Evolutionary conservation across 2,329 filamentous ascomycete species (phyloP), one percentile per base, ranked within the genome.

Genomic region (Zymoseptoria brevis): DNA sequence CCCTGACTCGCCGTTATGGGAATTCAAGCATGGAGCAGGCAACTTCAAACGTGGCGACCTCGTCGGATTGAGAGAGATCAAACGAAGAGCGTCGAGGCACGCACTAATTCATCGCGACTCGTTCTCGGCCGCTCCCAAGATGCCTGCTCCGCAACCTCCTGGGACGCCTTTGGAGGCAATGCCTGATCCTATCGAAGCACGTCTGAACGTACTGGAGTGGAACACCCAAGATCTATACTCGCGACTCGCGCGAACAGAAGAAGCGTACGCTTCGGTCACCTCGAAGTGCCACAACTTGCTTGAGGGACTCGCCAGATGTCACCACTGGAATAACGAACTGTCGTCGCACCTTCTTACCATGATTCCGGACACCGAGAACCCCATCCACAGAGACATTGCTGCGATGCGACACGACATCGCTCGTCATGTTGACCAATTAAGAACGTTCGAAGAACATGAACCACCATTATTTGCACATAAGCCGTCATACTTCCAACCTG

Each of bases 11-110:
- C 91, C 93, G 0, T 79, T 99, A 29, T 99, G 94, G 94, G 94
- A 99, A 73, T 99, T 99, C 75, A 97, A 96, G 75, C 94, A 99
- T 71, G 94, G 94, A 56, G 95, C 93, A 69, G 93, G 93, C 56
- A 97, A 89, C 73, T 99, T 99, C 79, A 97, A 96, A 75, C 86
- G 92, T 64, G 94, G 94, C 45, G 93, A 99, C 73, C 79, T 99
- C 22, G 86, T 93, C 55, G 91, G 93, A 7, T 77, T 99, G 62
- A 84, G 94, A 50, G 94, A 99, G 72, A 99, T 99, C 75, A 96
- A 96, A 75, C 87, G 94, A 62, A 85, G 94, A 61, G 93, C 94
- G 19, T 97, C 93, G 41, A 83, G 94, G 62, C 94, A 97, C 76
- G 88, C 93, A 22, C 81, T 97, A 57, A 95, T 96, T 22, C 91